These are phyloP conservation scores for Rhodotorula glutinis DNA, from an alignment of 1,284 basidiomycete genomes.

Conservation along the genomic window DNA sequence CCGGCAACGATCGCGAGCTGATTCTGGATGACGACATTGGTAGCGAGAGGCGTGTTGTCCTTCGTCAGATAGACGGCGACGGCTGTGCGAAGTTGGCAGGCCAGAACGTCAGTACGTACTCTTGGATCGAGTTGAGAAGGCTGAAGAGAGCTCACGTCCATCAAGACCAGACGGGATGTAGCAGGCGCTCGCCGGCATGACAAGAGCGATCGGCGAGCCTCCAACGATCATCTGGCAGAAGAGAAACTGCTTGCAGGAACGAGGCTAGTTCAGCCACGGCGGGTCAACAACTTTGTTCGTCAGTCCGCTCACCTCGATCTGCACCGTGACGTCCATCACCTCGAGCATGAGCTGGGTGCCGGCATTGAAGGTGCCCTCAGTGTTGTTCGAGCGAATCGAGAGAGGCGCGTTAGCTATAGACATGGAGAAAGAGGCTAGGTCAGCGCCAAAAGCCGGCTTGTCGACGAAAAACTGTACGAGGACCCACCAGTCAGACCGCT, in stretches of 20 bases:
- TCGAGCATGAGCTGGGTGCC: conserved; percentile 64
- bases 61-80: conserved; percentile 69
- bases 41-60: conserved; percentile 58
- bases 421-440: conserved; percentile 9
- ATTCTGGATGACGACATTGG: conserved; percentile 63
- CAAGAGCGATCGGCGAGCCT: conserved; percentile 58
- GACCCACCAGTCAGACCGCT: conserved; percentile 49
- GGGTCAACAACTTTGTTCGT: background rate
- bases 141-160: conserved; percentile 49
- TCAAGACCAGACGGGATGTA: conserved; percentile 62
- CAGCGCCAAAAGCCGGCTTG: no score
- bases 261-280: background rate
- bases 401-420: conserved; percentile 61
- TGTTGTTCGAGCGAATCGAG: conserved; percentile 60
- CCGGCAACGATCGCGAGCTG: conserved; percentile 63
- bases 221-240: conserved; percentile 75
- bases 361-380: conserved; percentile 47
- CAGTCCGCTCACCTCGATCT: conserved; percentile 2
- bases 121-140: background rate
- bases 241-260: conserved; percentile 52
- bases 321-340: conserved; percentile 50
- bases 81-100: conserved; percentile 46
- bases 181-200: conserved; percentile 61
- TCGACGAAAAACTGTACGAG: no score
- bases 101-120: no score